A percentile compares a stretch with the other conserved stretches of the same genome.
Evolutionary conservation across 805 yeast genomes (phyloP).

Genomic region (Tetrapisispora iriomotensis): DNA sequence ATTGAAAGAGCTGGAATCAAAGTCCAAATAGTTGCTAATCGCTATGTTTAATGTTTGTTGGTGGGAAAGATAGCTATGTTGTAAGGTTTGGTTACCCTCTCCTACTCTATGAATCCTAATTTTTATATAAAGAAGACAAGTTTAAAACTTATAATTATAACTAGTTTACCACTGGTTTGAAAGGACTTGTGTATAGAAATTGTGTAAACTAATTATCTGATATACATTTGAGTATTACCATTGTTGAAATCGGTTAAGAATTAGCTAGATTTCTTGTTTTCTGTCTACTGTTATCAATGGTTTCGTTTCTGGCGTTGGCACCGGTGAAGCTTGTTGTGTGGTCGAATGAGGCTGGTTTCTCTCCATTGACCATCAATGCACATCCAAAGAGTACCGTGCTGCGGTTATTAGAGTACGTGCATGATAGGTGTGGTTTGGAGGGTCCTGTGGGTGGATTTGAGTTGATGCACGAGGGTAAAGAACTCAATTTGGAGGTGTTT

Average conservation of each 20-base stretch:
- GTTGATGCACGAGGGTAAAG: constrained; percentile 6
- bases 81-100: background rate
- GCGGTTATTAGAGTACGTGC: constrained; percentile 23
- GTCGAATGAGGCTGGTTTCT: constrained; percentile 11
- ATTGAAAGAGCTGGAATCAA: constrained; percentile 19
- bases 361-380: constrained; percentile 13
- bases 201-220: no score
- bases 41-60: no score
- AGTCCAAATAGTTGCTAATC: constrained; percentile 5
- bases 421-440: constrained; percentile 4
- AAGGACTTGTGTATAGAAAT: no score
- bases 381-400: constrained; percentile 19
- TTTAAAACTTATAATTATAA: no score
- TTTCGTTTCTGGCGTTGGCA: constrained; percentile 3
- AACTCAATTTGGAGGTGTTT: background rate
- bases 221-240: no score
- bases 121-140: no score
- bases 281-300: background rate
- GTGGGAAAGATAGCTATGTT: background rate
- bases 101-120: no score
- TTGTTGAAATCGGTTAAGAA: no score
- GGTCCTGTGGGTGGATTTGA: background rate
- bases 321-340: constrained; percentile 16
- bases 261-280: no score
- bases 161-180: no score